Evolutionary conservation across 73 alveolate species (phyloP), one percentile per base, ranked within the genome.

Genomic region (Paramecium pentaurelia): DNA sequence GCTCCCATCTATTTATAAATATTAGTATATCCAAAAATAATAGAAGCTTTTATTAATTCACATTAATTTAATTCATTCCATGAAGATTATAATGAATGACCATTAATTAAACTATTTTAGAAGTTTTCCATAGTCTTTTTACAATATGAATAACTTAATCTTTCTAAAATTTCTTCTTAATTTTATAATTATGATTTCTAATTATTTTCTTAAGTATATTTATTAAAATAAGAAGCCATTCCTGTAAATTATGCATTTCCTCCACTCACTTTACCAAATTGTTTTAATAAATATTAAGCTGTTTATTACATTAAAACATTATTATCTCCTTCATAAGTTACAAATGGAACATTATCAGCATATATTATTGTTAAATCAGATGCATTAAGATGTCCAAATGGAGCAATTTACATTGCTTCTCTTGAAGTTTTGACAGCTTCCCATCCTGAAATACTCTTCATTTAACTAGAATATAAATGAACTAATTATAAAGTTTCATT

Each of bases 301-400:
- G 97, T 88, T 60, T 94, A 73, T 59, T 94, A 47, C 70, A 94
- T 37, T 8, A 94, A 86, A 9, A 94, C 97, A 40, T 90, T 73
- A 58, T 94, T 94, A 51, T 94, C 97, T 30, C 97, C 97, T 75
- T 94, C 97, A 92, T 94, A 94, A 6, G 97, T 94, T 4, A 44
- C 86, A 16, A 32, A 77, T 25, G 94, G 94, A 45, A 71, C 75
- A 45, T 77, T 71, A 44, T 89, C 91, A 6, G 92, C 94, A 45
- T 71, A 73, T 11, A 28, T 70, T 6, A 34, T 9, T 1, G 84
- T 58, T 27, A 71, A 12, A 37, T 44, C 77, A 45, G 92, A 71
- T 60, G 86, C 86, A 71, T 73, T 89, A 10, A 89, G 27, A 89
- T 68, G 90, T 25, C 94, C 94, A 47, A 89, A 71, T 45, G 94